A percentile compares a stretch with the other conserved stretches of the same genome.
These are phyloP conservation scores for Puccinia novopanici DNA, from an alignment of 1,284 basidiomycete genomes.

Conservation along the genomic window DNA sequence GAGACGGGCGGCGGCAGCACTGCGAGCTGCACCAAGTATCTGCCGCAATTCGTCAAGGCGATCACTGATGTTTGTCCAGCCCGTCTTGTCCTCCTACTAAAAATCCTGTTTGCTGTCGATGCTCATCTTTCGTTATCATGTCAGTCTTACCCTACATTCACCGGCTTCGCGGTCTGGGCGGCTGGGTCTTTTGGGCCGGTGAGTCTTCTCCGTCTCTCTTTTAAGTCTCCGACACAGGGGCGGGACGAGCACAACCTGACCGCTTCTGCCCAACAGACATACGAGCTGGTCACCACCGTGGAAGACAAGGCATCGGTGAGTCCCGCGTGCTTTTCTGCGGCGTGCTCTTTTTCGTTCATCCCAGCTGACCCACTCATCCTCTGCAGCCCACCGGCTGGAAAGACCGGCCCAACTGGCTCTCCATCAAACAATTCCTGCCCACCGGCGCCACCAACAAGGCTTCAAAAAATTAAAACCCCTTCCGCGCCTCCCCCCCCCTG, in stretches of 20 bases:
- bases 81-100: no score
- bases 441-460: background rate
- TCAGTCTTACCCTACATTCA: conserved; percentile 22
- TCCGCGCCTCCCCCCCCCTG: no score
- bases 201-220: background rate
- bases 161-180: conserved; percentile 17
- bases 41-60: conserved; percentile 24
- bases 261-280: no score
- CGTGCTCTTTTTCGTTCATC: no score
- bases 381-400: conserved; percentile 22
- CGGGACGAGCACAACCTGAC: no score
- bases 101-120: no score
- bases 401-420: conserved; percentile 2
- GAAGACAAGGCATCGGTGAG: background rate
- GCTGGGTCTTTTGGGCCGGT: conserved; percentile 23
- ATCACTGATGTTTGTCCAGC: conserved; percentile 14
- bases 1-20: conserved; percentile 36
- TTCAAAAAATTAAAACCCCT: background rate
- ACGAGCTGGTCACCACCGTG: conserved; percentile 6
- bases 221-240: no score
- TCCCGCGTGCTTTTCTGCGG: background rate
- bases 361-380: background rate
- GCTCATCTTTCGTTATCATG: no score
- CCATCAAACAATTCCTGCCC: conserved; percentile 13
- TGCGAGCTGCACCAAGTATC: conserved; percentile 4